Conservation (phyloP, 768 basidiomycete genomes). For the Trametes cingulata region DNA sequence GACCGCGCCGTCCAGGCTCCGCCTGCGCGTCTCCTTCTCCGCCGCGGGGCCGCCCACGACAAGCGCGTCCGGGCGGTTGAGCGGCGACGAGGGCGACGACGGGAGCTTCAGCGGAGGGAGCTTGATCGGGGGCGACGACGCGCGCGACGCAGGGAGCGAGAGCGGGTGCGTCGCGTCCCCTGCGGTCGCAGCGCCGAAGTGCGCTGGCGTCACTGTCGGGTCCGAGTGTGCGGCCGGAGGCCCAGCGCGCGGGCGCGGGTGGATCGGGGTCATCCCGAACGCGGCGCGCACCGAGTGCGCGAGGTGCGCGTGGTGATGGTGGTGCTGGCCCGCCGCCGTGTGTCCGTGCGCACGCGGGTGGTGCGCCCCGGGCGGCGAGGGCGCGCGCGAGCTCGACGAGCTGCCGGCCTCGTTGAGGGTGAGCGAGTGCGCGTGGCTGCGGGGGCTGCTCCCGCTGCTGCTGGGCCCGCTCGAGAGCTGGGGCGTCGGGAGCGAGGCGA, state of each 20-base stretch:
- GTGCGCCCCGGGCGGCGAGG: constrained; percentile 50
- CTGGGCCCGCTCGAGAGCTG: constrained; percentile 66
- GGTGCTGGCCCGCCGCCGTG: constrained; percentile 17
- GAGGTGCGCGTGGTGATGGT: constrained; percentile 58
- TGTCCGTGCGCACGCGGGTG: constrained; percentile 13
- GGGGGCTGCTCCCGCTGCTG: constrained; percentile 64
- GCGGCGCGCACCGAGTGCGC: constrained; percentile 84
- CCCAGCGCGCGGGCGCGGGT: constrained; percentile 38
- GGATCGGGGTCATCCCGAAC: constrained; percentile 91
- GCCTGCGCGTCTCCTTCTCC: constrained; percentile 22
- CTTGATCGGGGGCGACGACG: constrained; percentile 70
- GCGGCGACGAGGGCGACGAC: constrained; percentile 30
- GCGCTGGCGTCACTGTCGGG: constrained; percentile 26
- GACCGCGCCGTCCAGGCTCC: constrained; percentile 18
- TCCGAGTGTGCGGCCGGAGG: constrained; percentile 28
- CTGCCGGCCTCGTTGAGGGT: constrained; percentile 37
- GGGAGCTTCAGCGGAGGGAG: constrained; percentile 65
- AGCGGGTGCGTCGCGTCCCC: constrained; percentile 13
- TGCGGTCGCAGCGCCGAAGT: constrained; percentile 24
- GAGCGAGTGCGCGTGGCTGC: constrained; percentile 47
- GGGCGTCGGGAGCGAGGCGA: constrained; percentile 49
- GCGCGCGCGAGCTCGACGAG: constrained; percentile 58
- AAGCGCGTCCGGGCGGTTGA: constrained; percentile 11
- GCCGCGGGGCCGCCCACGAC: background rate
- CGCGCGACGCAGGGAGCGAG: constrained; percentile 55